These are phyloP conservation scores for Ceratocystis colombiana DNA, from an alignment of 2,329 filamentous ascomycete genomes.

Conservation along the genomic window DNA sequence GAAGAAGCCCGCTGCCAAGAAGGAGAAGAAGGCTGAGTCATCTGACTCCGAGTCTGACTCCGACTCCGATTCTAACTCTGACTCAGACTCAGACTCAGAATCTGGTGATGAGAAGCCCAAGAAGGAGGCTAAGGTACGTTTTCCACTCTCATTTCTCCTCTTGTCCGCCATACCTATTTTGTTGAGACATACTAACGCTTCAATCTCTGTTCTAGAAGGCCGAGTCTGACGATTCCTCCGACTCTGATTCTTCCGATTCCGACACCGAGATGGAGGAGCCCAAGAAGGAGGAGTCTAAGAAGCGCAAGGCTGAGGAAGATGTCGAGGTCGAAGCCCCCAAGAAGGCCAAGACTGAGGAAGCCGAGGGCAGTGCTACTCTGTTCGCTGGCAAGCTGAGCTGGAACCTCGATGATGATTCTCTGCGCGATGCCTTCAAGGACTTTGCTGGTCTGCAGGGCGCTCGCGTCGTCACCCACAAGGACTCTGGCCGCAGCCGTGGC, in stretches of 20 bases:
- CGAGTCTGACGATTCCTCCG: constrained; percentile 30
- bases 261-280: constrained; percentile 33
- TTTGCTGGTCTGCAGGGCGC: constrained; percentile 63
- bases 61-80: constrained; percentile 33
- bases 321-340: constrained; percentile 46
- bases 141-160: not conserved
- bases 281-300: constrained; percentile 35
- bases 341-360: constrained; percentile 56
- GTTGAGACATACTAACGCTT: constrained; percentile 26
- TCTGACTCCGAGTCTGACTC: constrained; percentile 36
- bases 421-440: constrained; percentile 69
- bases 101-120: constrained; percentile 31
- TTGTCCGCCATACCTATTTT: not conserved
- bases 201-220: constrained; percentile 29
- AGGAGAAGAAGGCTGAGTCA: constrained; percentile 28
- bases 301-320: constrained; percentile 41
- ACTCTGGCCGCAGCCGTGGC: constrained; percentile 72
- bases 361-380: constrained; percentile 42
- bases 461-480: constrained; percentile 75
- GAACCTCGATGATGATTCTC: constrained; percentile 76
- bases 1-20: constrained; percentile 23
- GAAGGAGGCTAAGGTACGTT: constrained; percentile 23
- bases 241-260: constrained; percentile 31
- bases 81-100: constrained; percentile 31
- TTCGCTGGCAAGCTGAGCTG: constrained; percentile 88